Base-by-base conservation (phyloP, 768 basidiomycete species). In the Porpolomopsis calyptriformis region DNA sequence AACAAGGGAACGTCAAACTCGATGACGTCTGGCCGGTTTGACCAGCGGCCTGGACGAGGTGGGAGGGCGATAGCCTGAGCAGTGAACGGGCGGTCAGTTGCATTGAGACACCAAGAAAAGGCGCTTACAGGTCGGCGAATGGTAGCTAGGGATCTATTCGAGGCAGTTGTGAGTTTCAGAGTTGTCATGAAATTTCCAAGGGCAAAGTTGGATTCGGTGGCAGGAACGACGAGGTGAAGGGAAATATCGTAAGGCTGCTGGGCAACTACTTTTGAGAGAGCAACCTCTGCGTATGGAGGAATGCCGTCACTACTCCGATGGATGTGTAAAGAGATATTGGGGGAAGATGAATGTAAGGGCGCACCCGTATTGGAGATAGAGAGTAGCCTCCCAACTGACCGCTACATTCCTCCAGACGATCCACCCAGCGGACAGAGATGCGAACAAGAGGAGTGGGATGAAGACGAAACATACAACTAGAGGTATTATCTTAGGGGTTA, bases 181-280 rank as follows among this genome's bases (percentile, higher is more conserved):
- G 69, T 73, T 4, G 77, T 67, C 88, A 91, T 91, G 61, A 90
- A 91, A 60, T 91, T 91, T 34, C 88, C 88, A 2, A 91, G 75
- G 3, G 68, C 78, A 54, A 75, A 66, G 63, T 87, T 90, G 18
- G 78, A 61, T 48, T 80, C 76, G 14, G 73, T 73, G 3, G 76
- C 68, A 9, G 88, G 88, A 5, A 90, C 67, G 23, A 66, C 60
- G 12, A 91, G 66, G 44, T 77, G 73, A 12, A 90, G 62, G 36
- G 78, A 78, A 42, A 91, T 66, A 51, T 87, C 78, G 47, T 90
- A 91, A n/a, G 75, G 74, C 51, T 89, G 87, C 29, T 71, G 64
- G 14, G 74, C 55, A 42, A 73, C 70, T 24, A 89, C 65, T 10
- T 59, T 48, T 2, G 78, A 73, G 0, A 89, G 60, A 1, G 60